These are phyloP conservation scores for Cyberlindnera petersonii DNA, from an alignment of 805 yeast genomes.

Conservation along the genomic window DNA sequence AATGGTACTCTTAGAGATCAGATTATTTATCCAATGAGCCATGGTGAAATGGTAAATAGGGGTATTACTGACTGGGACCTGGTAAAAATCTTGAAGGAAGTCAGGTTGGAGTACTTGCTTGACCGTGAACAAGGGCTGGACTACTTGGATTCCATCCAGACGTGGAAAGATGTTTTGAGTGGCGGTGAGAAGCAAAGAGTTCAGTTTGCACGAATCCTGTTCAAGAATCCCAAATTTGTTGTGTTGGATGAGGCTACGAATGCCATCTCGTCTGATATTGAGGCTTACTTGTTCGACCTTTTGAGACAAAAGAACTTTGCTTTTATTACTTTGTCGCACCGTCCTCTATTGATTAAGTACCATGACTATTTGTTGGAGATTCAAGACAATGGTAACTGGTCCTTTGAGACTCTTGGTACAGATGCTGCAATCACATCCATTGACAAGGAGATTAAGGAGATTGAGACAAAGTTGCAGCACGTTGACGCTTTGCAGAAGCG, in stretches of 20 bases:
- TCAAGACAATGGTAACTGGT: conserved; percentile 54
- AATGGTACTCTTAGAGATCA: conserved; percentile 88
- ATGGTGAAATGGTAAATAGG: conserved; percentile 68
- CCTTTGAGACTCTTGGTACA: conserved; percentile 59
- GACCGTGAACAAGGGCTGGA: conserved; percentile 55
- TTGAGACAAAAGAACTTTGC: conserved; percentile 68
- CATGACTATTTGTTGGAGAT: conserved; percentile 75
- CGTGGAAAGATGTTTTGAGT: conserved; percentile 88
- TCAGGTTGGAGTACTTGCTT: conserved; percentile 74
- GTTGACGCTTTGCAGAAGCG: conserved; percentile 59
- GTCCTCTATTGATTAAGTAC: conserved; percentile 79
- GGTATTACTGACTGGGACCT: conserved; percentile 71
- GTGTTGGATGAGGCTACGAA: conserved; percentile 92
- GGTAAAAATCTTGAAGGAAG: conserved; percentile 64
- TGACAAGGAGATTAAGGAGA: conserved; percentile 69
- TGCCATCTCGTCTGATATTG: conserved; percentile 87
- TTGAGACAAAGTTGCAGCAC: conserved; percentile 55
- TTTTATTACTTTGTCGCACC: conserved; percentile 75
- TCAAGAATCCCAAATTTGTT: conserved; percentile 76
- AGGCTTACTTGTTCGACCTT: conserved; percentile 77
- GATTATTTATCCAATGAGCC: conserved; percentile 78
- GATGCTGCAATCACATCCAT: conserved; percentile 62
- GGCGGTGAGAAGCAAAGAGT: conserved; percentile 96
- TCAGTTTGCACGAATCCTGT: conserved; percentile 80
- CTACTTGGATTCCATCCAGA: conserved; percentile 44